A percentile compares a stretch with the other conserved stretches of the same genome.
These are phyloP conservation scores for Fusarium ambrosium DNA, from an alignment of 2,329 filamentous ascomycete genomes.

Conservation along the genomic window DNA sequence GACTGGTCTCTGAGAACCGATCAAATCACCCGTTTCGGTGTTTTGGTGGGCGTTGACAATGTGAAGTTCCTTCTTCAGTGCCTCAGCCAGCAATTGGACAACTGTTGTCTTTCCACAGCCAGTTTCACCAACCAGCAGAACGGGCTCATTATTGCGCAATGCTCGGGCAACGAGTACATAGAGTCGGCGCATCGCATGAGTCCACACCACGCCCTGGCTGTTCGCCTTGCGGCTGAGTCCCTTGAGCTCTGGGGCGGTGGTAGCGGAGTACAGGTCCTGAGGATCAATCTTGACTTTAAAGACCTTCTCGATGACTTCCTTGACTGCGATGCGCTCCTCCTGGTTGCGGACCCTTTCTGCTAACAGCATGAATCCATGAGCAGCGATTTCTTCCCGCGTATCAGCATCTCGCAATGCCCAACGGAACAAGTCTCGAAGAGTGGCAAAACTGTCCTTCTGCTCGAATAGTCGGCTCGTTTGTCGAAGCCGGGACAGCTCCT, in stretches of 20 bases:
- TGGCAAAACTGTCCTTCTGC: conserved; percentile 97
- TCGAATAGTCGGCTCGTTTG: conserved; percentile 95
- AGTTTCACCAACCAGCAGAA: conserved; percentile 94
- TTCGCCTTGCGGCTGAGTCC: conserved; percentile 62
- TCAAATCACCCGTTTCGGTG: conserved; percentile 95
- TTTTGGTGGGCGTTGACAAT: conserved; percentile 99
- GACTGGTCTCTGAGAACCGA: conserved; percentile 92
- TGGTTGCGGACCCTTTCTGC: conserved; percentile 94
- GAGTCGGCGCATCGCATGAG: conserved; percentile 90
- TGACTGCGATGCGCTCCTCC: conserved; percentile 87
- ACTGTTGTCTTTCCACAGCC: conserved; percentile 98
- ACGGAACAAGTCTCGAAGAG: conserved; percentile 92
- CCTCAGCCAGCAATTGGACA: conserved; percentile 90
- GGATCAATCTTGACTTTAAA: conserved; percentile 89
- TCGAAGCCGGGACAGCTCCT: conserved; percentile 88
- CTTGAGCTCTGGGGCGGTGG: conserved; percentile 68
- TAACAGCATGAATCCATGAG: conserved; percentile 95
- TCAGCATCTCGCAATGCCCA: conserved; percentile 92
- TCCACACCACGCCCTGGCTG: conserved; percentile 86
- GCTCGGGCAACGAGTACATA: conserved; percentile 92
- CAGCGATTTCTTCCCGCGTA: conserved; percentile 87
- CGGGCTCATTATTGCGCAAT: conserved; percentile 90
- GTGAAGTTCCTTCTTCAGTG: conserved; percentile 80
- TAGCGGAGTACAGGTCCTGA: conserved; percentile 77
- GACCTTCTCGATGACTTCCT: conserved; percentile 87